Evolutionary conservation across 192 early-diverging fungal species (phyloP).

Genomic region (Podochytrium sp.): DNA sequence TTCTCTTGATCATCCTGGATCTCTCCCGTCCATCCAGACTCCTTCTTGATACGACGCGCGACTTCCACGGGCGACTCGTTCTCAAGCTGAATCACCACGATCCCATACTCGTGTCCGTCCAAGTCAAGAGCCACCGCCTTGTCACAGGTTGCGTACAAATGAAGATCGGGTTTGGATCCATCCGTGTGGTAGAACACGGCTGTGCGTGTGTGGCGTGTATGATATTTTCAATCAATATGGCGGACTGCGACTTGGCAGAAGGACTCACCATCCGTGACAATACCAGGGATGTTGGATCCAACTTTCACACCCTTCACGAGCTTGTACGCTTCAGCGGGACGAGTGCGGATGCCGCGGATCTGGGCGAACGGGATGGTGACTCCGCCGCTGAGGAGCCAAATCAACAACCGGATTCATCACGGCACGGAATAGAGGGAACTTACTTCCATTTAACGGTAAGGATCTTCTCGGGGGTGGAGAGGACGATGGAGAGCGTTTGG

Average conservation of each 20-base stretch:
- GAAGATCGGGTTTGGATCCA: neutral
- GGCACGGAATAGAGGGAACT: too few relatives aligned
- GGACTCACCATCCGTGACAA: neutral
- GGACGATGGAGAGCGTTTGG: neutral
- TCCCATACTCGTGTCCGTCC: neutral
- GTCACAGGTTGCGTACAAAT: neutral
- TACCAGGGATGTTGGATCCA: neutral
- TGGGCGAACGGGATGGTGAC: neutral
- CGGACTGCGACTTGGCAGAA: neutral
- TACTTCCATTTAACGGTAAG: neutral
- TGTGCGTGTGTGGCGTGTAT: neutral
- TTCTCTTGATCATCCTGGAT: neutral
- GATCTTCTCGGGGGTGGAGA: neutral
- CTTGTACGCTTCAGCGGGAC: neutral
- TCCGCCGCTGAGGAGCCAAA: neutral
- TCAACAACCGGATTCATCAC: too few relatives aligned
- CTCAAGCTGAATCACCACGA: neutral
- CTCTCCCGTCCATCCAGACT: neutral
- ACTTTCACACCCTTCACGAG: neutral
- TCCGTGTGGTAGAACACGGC: neutral
- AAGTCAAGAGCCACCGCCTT: neutral
- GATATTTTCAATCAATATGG: neutral
- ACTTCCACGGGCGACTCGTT: neutral
- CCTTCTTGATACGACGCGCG: neutral
- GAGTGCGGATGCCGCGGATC: neutral